Base-by-base conservation (phyloP, 2,329 filamentous ascomycete species). In the Beauveria australis region DNA sequence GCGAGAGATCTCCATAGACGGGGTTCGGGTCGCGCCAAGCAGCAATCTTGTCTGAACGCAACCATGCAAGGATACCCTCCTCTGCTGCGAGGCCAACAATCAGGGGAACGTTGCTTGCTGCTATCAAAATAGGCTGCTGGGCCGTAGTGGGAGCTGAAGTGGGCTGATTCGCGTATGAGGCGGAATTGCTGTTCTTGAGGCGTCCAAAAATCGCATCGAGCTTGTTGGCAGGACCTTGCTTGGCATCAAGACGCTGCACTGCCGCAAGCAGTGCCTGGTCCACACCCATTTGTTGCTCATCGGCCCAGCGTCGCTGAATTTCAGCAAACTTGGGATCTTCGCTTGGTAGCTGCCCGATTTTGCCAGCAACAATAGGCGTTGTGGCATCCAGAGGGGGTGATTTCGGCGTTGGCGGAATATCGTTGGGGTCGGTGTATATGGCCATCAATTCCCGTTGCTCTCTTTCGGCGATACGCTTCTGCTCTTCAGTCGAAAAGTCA, bases 371-470 rank as follows among this genome's bases (percentile, higher is more conserved):
- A 10, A 62, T 44, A 37, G 64, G 63, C 63, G 64, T 60, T 43
- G 64, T 60, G 3, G 66, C 62, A 64, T 78, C 77, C 8, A 68
- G 71, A 1, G 70, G 70, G 0, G 83, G 82, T 14, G 82, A 85
- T 66, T 81, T 81, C 14, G 83, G 81, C 3, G 81, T 80, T 2
- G 78, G 73, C 1, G 83, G 83, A 53, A 85, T 84, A 63, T 85
- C 82, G 3, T 77, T 74, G 1, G 73, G 67, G 53, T 79, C 78
- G 1, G 78, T 78, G 66, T 86, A 86, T 49, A 85, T 75, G n/a
- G 76, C 81, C 80, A 88, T 84, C 40, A 88, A 75, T 66, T 85
- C 83, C 12, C 76, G 76, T 52, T 78, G 79, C 67, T 87, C 84
- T 28, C 84, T 80, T 52, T 82, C 78, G 7, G 77, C 75, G 69